Base-by-base conservation (phyloP, 2,329 filamentous ascomycete species). In the Annulohypoxylon truncatum region DNA sequence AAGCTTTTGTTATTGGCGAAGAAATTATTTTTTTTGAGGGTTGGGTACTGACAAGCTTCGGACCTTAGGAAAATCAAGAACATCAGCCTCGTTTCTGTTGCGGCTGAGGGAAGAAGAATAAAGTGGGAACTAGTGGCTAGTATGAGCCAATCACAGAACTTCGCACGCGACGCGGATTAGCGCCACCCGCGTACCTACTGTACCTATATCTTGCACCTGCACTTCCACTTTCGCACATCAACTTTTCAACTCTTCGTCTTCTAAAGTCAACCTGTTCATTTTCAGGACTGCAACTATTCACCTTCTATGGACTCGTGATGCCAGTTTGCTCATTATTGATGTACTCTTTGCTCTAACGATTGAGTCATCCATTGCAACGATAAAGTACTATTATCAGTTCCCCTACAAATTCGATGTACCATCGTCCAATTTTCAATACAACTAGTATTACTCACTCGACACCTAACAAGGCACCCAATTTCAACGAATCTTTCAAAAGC, bases 71-170 rank as follows among this genome's bases (percentile, higher is more conserved):
- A 55, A 55, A 59, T 35, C 35, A 53, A 54, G 50, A 40, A 61
- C 54, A 58, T 70, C 62, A 70, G 65, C 68, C 65, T 67, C 42
- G 70, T 55, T 67, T 58, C 35, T n/a, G 10, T 42, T 57, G 60
- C 46, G 35, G 50, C 53, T 59, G 44, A 51, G 33, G 48, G 28
- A 46, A 33, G 35, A 18, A 31, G 52, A 62, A 22, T 52, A 57
- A 66, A 50, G 66, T 67, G 65, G 64, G 48, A 46, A 28, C 29
- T 7, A 33, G 44, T 52, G 18, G 28, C 48, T 60, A 44, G 40
- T 35, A 24, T 18, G 3, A 18, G 15, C 55, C 55, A 55, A 64
- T 60, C 31, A 29, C n/a, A 20, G 18, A 4, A 18, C 55, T 58
- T 13, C 8, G 15, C 58, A 18, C 55, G 48, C 31, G 61, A 54